A percentile compares a stretch with the other conserved stretches of the same genome.
Evolutionary conservation across 495 filamentous ascomycete genomes (phyloP).

Genomic region (Penicillium ochrochloron): DNA sequence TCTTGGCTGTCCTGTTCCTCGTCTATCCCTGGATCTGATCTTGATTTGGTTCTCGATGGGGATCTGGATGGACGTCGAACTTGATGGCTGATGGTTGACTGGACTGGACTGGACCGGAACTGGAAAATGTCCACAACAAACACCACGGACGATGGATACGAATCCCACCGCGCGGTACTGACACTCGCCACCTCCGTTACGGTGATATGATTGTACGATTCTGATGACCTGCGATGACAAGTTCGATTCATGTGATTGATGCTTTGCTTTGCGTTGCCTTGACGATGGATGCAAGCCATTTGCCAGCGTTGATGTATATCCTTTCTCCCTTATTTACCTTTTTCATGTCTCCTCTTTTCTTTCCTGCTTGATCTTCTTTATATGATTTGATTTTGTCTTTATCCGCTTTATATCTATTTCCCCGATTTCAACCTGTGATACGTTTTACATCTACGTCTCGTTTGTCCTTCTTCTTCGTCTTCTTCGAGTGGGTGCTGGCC

Average conservation of each 20-base stretch:
- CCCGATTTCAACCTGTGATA: too few species aligned
- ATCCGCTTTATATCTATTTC: not conserved
- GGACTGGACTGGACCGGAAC: not conserved
- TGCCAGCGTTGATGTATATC: constrained; percentile 31
- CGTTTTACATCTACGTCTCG: too few species aligned
- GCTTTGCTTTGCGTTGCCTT: constrained; percentile 30
- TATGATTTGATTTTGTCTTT: not conserved
- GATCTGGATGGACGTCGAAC: constrained; percentile 5
- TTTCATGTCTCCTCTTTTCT: not conserved
- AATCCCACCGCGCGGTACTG: not conserved
- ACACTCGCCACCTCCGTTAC: constrained; percentile 33
- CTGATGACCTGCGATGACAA: constrained; percentile 53
- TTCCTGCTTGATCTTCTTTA: too few species aligned
- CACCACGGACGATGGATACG: not conserved
- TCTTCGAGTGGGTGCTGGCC: not conserved
- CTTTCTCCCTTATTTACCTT: constrained; percentile 20
- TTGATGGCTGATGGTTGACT: not conserved
- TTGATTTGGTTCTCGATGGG: constrained; percentile 13
- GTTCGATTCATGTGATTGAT: constrained; percentile 38
- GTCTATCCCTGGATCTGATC: constrained; percentile 4
- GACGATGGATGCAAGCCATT: constrained; percentile 13
- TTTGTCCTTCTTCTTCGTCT: constrained; percentile 20
- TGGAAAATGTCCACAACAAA: not conserved
- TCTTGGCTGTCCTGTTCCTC: constrained; percentile 9
- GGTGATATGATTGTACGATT: constrained; percentile 55